These are phyloP conservation scores for Aquilaria sinensis DNA, from an alignment of 345 rosid genomes.

Conservation along the genomic window DNA sequence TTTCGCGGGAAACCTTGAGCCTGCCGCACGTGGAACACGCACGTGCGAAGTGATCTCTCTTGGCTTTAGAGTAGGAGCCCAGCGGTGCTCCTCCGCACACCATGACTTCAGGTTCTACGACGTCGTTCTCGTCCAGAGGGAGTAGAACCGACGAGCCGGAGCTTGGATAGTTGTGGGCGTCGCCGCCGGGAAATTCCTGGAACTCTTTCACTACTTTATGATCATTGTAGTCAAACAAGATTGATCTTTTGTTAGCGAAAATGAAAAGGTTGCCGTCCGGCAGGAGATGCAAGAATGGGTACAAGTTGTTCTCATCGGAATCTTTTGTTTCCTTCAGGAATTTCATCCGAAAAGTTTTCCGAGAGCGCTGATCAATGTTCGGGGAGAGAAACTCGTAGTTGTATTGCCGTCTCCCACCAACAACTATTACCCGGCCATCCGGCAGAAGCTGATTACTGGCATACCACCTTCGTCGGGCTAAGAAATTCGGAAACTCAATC, in stretches of 20 bases:
- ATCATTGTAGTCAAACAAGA: constrained; percentile 50
- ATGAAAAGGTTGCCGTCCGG: constrained; percentile 85
- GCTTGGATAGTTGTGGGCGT: constrained; percentile 81
- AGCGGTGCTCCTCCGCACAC: constrained; percentile 80
- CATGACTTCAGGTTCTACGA: constrained; percentile 48
- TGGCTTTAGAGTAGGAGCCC: constrained; percentile 28
- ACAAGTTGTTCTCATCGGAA: constrained; percentile 62
- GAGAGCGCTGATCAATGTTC: background rate
- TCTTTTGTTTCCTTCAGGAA: constrained; percentile 53
- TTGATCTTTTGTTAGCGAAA: constrained; percentile 68
- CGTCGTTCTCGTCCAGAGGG: constrained; percentile 48
- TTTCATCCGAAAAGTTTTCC: constrained; percentile 18
- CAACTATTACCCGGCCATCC: constrained; percentile 58
- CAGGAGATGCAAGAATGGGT: constrained; percentile 77
- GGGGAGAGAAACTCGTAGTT: constrained; percentile 64
- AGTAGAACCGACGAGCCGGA: constrained; percentile 76
- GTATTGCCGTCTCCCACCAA: constrained; percentile 73
- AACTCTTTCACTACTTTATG: constrained; percentile 47
- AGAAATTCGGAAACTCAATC: constrained; percentile 46
- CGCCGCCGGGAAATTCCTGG: constrained; percentile 43
- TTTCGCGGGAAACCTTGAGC: constrained; percentile 30
- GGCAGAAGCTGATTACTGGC: constrained; percentile 67
- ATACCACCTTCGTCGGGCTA: constrained; percentile 72
- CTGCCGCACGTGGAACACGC: constrained; percentile 70
- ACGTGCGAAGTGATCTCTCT: constrained; percentile 16